Evolutionary conservation across 495 filamentous ascomycete species (phyloP).

Genomic region (Amphirosellinia nigrospora): DNA sequence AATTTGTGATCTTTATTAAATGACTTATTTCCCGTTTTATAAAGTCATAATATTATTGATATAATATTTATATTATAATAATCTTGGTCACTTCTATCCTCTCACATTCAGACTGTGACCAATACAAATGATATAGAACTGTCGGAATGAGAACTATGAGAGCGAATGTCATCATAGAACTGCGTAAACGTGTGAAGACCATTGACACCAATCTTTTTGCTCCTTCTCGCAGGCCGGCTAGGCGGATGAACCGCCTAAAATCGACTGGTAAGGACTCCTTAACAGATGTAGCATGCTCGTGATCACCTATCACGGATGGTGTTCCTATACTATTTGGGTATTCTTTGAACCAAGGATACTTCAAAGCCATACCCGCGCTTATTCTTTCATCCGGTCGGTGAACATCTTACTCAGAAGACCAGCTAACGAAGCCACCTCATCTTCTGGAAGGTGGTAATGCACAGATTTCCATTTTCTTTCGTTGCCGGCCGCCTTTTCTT

Average conservation of each 20-base stretch:
- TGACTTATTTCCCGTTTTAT: too few species aligned
- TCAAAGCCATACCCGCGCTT: neutral
- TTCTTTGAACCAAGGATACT: neutral
- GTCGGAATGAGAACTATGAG: neutral
- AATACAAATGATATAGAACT: neutral
- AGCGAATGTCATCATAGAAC: neutral
- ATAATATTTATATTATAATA: neutral
- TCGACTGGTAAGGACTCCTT: neutral
- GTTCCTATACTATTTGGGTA: neutral
- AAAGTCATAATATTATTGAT: too few species aligned
- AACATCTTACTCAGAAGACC: neutral
- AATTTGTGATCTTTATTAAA: too few species aligned
- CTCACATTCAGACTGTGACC: neutral
- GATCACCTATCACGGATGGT: neutral
- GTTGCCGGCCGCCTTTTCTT: neutral
- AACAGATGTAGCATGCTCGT: neutral
- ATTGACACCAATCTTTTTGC: neutral
- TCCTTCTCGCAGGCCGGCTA: neutral
- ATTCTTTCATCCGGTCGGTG: neutral
- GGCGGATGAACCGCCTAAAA: neutral
- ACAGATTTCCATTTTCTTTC: neutral
- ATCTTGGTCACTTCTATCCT: neutral
- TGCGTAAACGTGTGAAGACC: neutral
- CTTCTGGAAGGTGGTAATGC: neutral
- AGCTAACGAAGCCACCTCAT: neutral